Conservation (phyloP, 2,329 filamentous ascomycete genomes). For the Parasarocladium wereldwijsianum region DNA sequence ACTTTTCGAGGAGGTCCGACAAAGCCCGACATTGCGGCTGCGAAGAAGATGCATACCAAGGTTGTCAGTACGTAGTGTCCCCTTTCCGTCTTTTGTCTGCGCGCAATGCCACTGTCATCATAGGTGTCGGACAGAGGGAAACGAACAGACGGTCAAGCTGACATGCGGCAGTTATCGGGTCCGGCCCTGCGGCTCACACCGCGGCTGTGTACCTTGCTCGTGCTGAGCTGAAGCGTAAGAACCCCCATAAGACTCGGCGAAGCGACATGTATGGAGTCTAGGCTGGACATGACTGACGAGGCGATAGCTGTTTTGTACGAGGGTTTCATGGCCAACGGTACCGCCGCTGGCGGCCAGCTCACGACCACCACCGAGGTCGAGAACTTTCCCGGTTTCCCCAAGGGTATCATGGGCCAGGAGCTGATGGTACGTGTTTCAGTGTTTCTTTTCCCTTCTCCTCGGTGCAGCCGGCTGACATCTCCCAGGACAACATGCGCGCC, state of each 20-base stretch:
- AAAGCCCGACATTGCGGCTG: constrained; percentile 20
- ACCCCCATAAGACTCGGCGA: background rate
- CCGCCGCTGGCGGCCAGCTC: constrained; percentile 88
- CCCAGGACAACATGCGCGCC: constrained; percentile 70
- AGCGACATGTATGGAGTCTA: constrained; percentile 1
- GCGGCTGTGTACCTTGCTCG: constrained; percentile 92
- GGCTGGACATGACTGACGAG: constrained; percentile 6
- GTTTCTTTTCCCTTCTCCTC: background rate
- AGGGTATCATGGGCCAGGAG: constrained; percentile 71
- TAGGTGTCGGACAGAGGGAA: constrained; percentile 1
- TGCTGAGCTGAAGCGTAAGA: constrained; percentile 73
- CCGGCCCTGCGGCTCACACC: constrained; percentile 92
- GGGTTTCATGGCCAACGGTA: constrained; percentile 94
- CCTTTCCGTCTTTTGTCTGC: constrained; percentile 1
- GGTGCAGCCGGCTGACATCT: constrained; percentile 5
- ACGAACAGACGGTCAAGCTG: constrained; percentile 3
- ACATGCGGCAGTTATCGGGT: constrained; percentile 58
- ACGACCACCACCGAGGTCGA: constrained; percentile 98
- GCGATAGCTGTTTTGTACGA: constrained; percentile 72
- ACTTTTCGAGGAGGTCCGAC: constrained; percentile 40
- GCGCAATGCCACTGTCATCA: background rate
- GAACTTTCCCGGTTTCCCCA: constrained; percentile 92
- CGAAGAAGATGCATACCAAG: constrained; percentile 74
- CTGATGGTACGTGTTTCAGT: constrained; percentile 51
- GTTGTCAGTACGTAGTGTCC: constrained; percentile 57